Evolutionary conservation across 2,329 filamentous ascomycete genomes (phyloP).

Genomic region (Dothiorella sarmentorum): DNA sequence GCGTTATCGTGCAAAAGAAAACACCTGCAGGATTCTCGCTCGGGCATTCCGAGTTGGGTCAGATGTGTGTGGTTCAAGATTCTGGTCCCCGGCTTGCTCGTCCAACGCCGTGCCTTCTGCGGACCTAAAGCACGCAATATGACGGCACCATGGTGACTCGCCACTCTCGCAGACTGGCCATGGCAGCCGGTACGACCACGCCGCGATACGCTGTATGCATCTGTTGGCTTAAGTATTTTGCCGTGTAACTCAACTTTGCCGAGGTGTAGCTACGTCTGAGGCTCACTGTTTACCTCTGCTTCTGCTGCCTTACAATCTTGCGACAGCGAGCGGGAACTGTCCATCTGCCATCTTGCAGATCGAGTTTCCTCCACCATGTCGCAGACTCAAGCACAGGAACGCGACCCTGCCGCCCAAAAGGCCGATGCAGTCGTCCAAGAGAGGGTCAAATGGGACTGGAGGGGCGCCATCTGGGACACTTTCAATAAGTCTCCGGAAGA

Average conservation of each 20-base stretch:
- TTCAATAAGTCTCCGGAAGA: constrained; percentile 25
- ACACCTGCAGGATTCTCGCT: constrained; percentile 3
- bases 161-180: not conserved
- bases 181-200: not conserved
- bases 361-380: not conserved
- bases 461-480: constrained; percentile 24
- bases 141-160: constrained; percentile 10
- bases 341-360: not conserved
- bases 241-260: not conserved
- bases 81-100: not conserved
- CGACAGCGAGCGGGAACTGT: not conserved
- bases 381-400: not conserved
- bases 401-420: not conserved
- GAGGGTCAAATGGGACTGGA: constrained; percentile 3
- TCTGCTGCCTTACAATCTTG: not conserved
- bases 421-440: constrained; percentile 3
- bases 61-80: not conserved
- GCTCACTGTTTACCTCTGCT: not conserved
- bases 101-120: not conserved
- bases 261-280: not conserved
- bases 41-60: constrained; percentile 1
- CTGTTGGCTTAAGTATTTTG: not conserved
- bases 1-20: not conserved
- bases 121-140: constrained; percentile 15
- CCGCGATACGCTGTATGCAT: not conserved